Percentiles rank a stretch among this genome's conserved stretches.
phyloP scores from a whole-genome alignment of 2,329 filamentous ascomycete genomes.

The Ascocoryne sarcoides region DNA sequence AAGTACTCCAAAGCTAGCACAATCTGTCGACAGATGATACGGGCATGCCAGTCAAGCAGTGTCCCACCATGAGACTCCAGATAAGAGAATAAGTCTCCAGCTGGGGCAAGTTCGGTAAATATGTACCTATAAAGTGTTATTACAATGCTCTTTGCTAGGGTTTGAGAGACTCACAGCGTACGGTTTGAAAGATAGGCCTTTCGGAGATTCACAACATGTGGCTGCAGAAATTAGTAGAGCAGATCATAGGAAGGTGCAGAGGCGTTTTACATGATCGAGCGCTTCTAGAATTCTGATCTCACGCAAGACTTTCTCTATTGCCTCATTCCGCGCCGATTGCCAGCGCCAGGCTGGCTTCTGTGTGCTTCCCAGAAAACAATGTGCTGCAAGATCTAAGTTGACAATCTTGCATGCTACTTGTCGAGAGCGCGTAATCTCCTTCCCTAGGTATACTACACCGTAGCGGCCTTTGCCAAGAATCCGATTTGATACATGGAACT shows the following conservation, averaged over 20 bases:
- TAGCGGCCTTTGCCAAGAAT: conserved; percentile 45
- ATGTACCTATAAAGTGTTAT: conserved; percentile 35
- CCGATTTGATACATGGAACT: conserved; percentile 40
- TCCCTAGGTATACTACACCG: conserved; percentile 45
- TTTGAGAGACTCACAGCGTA: conserved; percentile 36
- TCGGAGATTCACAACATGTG: conserved; percentile 44
- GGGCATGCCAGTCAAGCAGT: conserved; percentile 20
- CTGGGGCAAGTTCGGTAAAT: conserved; percentile 50
- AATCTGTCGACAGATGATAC: conserved; percentile 26
- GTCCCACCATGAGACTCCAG: conserved; percentile 16
- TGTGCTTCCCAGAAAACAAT: conserved; percentile 1
- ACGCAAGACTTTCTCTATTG: conserved; percentile 34
- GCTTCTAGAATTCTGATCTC: conserved; percentile 46
- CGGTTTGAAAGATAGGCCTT: conserved; percentile 42
- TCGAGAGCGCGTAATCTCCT: conserved; percentile 40
- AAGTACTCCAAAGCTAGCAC: conserved; percentile 24
- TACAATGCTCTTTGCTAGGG: background rate
- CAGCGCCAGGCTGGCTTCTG: no score
- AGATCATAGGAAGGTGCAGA: background rate
- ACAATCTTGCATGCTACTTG: conserved; percentile 65
- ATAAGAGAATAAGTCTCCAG: conserved; percentile 27
- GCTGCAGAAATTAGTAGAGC: conserved; percentile 31
- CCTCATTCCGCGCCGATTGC: no score
- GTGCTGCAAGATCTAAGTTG: conserved; percentile 32
- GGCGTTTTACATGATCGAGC: conserved; percentile 41